phyloP scores from a whole-genome alignment of 176 grass and related monocot species.

The Cenchrus americanus region DNA sequence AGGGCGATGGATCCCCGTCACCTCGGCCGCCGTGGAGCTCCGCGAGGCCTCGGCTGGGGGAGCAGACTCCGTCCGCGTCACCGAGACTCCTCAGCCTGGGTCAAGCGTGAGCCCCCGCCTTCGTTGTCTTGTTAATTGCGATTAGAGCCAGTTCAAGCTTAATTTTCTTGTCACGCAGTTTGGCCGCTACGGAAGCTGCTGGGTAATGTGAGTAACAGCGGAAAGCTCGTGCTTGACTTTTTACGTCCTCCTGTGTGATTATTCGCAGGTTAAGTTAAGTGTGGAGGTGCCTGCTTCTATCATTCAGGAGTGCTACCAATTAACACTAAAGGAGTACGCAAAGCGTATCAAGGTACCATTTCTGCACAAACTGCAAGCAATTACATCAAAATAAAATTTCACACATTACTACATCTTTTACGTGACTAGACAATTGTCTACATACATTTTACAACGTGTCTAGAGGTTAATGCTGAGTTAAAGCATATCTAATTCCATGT shows the following conservation, averaged over 20 bases:
- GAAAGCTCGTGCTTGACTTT: not conserved
- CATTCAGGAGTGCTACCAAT: constrained; percentile 69
- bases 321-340: constrained; percentile 62
- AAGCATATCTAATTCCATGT: too few relatives aligned
- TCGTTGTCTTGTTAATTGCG: not conserved
- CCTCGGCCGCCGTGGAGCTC: constrained; percentile 43
- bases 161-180: not conserved
- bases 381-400: not conserved
- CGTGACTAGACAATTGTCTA: too few relatives aligned
- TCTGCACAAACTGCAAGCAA: not conserved
- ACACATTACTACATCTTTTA: not conserved
- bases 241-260: not conserved
- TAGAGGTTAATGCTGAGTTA: too few relatives aligned
- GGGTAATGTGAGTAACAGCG: not conserved
- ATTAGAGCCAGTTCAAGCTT: not conserved
- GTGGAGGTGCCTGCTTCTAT: constrained; percentile 85
- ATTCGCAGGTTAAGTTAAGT: constrained; percentile 76
- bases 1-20: constrained; percentile 16
- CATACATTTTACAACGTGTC: too few relatives aligned
- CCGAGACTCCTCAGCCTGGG: constrained; percentile 48
- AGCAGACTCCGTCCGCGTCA: constrained; percentile 58
- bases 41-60: constrained; percentile 40
- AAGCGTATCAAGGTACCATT: constrained; percentile 75
- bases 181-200: not conserved
- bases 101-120: constrained; percentile 49